Conservation (phyloP, 176 grass and related monocot species). For the maize (Zea mays) region Zm-B73-REFERENCE-NAM-5.0 NC_050096.1:203620001-203620500, state of each 20-base stretch:
- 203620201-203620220: conserved; percentile 58
- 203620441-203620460: conserved; percentile 63
- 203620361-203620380: conserved; percentile 65
- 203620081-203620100: conserved; percentile 55
- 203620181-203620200: conserved; percentile 55
- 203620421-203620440: conserved; percentile 60
- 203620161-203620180: conserved; percentile 51
- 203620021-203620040: conserved; percentile 56
- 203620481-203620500: conserved; percentile 46
- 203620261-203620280: conserved; percentile 66
- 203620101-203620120: conserved; percentile 64
- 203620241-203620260: conserved; percentile 73
- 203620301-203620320: conserved; percentile 55
- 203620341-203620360: conserved; percentile 83
- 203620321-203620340: conserved; percentile 64
- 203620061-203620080: conserved; percentile 65
- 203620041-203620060: conserved; percentile 78
- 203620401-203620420: conserved; percentile 64
- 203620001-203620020: conserved; percentile 55
- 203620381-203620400: conserved; percentile 50
- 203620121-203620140: conserved; percentile 64
- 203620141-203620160: conserved; percentile 70
- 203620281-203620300: conserved; percentile 70
- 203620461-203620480: conserved; percentile 62
- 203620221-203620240: conserved; percentile 64